Conservation (phyloP, 1,284 basidiomycete genomes). For the Mycena sp. region DNA sequence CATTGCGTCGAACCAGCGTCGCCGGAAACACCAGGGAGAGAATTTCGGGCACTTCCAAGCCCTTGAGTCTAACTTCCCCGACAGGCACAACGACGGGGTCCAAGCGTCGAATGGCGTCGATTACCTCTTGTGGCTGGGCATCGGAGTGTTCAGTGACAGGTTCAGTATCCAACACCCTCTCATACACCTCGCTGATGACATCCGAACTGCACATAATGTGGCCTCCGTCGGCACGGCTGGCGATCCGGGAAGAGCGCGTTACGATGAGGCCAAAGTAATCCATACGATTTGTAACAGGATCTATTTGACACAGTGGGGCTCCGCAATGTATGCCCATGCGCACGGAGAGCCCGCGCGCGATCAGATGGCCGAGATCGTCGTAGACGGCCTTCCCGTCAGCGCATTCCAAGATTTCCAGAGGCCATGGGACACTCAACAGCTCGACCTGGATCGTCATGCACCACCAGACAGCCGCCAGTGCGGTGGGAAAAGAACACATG, state of each 20-base stretch:
- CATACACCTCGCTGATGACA: constrained; percentile 85
- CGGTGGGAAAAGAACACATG: constrained; percentile 98
- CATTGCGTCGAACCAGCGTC: constrained; percentile 81
- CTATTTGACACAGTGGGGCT: constrained; percentile 88
- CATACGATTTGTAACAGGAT: constrained; percentile 96
- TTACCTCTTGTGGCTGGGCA: constrained; percentile 59
- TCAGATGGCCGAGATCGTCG: constrained; percentile 75
- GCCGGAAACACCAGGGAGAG: constrained; percentile 88
- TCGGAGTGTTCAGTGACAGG: constrained; percentile 63
- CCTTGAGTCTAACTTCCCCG: constrained; percentile 94
- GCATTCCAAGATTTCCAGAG: constrained; percentile 91
- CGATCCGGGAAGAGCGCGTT: constrained; percentile 91
- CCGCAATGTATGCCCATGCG: constrained; percentile 99
- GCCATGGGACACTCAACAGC: constrained; percentile 90
- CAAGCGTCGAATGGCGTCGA: constrained; percentile 81
- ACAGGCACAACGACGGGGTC: constrained; percentile 80
- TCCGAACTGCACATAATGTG: constrained; percentile 95
- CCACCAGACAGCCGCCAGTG: constrained; percentile 91
- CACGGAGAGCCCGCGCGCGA: constrained; percentile 92
- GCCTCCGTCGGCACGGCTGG: constrained; percentile 87
- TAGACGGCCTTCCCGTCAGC: constrained; percentile 89
- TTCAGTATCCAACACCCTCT: constrained; percentile 63
- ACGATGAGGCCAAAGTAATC: constrained; percentile 97
- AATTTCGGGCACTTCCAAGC: constrained; percentile 90
- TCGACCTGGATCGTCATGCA: constrained; percentile 89